phyloP scores from a whole-genome alignment of 2,329 filamentous ascomycete species.

The Botrytis pseudocinerea region DNA sequence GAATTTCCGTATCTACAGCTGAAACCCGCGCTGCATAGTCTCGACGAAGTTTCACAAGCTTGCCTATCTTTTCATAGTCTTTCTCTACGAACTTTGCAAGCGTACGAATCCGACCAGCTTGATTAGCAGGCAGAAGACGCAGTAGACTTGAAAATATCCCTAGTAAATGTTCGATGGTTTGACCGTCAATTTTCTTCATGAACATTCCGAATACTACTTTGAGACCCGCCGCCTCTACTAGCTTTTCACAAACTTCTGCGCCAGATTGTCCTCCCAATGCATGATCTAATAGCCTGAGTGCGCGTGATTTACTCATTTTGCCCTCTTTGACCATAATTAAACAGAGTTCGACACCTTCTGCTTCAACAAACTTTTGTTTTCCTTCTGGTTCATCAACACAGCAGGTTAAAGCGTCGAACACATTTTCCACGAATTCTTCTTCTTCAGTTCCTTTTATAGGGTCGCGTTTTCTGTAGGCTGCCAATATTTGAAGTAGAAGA shows the following conservation, averaged over 20 bases:
- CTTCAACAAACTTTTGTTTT: conserved; percentile 80
- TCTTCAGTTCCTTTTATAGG: conserved; percentile 84
- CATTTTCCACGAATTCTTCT: conserved; percentile 91
- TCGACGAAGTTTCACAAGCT: conserved; percentile 68
- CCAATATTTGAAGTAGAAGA: conserved; percentile 75
- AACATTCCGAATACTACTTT: conserved; percentile 85
- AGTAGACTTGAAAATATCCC: conserved; percentile 83
- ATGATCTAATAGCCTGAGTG: conserved; percentile 82
- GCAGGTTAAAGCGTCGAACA: conserved; percentile 85
- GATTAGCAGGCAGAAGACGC: conserved; percentile 74
- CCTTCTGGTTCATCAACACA: conserved; percentile 73
- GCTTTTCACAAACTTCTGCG: conserved; percentile 65
- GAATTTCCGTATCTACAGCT: conserved; percentile 63
- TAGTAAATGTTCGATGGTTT: conserved; percentile 75
- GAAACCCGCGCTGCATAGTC: conserved; percentile 67
- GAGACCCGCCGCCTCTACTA: conserved; percentile 82
- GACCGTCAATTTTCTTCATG: conserved; percentile 73
- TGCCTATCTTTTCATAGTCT: conserved; percentile 81
- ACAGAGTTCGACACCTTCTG: conserved; percentile 87
- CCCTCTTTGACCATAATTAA: conserved; percentile 91
- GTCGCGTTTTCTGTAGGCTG: conserved; percentile 81
- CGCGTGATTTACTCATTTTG: conserved; percentile 76
- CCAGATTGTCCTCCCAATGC: conserved; percentile 62
- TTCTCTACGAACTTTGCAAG: conserved; percentile 96
- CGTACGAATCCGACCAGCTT: conserved; percentile 74